Conservation (phyloP, 1,284 basidiomycete species). For the Trametes pubescens region DNA sequence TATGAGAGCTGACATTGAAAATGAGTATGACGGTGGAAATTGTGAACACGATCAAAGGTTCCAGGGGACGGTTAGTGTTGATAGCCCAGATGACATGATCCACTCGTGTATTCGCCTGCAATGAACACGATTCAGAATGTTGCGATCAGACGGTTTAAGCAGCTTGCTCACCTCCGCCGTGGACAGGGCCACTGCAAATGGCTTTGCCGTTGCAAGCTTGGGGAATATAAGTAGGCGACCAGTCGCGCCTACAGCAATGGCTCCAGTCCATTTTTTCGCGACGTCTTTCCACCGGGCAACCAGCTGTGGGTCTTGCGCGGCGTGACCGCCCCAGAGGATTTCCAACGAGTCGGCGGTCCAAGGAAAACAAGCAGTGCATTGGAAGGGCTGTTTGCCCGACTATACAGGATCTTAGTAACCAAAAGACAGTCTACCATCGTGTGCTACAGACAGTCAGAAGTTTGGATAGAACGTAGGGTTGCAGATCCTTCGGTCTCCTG, state of each 20-base stretch:
- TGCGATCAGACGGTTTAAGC: conserved; percentile 1
- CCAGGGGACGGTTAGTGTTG: conserved; percentile 49
- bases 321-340: conserved; percentile 55
- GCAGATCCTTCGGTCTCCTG: conserved; percentile 41
- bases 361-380: conserved; percentile 60
- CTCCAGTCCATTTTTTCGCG: conserved; percentile 55
- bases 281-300: conserved; percentile 54
- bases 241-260: conserved; percentile 58
- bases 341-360: conserved; percentile 58
- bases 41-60: conserved; percentile 65
- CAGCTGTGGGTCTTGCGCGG: conserved; percentile 41
- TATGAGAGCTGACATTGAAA: conserved; percentile 51
- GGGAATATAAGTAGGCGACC: conserved; percentile 50
- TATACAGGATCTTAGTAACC: conserved; percentile 19
- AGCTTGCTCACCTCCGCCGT: conserved; percentile 18
- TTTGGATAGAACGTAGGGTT: conserved; percentile 49
- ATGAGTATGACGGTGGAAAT: conserved; percentile 60
- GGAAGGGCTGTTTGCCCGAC: conserved; percentile 27
- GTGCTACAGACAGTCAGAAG: conserved; percentile 42
- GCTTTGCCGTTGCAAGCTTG: conserved; percentile 27
- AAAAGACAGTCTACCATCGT: conserved; percentile 25
- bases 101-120: conserved; percentile 19
- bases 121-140: not conserved
- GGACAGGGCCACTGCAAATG: conserved; percentile 26
- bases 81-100: conserved; percentile 61